Evolutionary conservation across 192 early-diverging fungal genomes (phyloP).

Genomic region (Phycomyces blakesleeanus): DNA sequence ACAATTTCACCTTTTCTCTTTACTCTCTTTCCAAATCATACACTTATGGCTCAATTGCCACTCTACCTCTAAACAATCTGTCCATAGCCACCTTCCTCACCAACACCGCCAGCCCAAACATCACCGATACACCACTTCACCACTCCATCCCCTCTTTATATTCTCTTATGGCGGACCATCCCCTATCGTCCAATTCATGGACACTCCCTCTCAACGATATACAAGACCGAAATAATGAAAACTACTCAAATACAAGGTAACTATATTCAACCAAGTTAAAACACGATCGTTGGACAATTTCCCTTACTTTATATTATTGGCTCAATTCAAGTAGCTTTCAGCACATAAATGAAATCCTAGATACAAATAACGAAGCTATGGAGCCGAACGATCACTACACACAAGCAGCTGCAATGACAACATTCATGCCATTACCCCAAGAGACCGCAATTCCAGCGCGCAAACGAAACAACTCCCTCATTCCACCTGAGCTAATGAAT

Average conservation of each 20-base stretch:
- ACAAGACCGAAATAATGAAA: not conserved
- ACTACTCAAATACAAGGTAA: not conserved
- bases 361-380: not conserved
- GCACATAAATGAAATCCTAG: not conserved
- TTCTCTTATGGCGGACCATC: not conserved
- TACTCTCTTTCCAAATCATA: not conserved
- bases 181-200: not conserved
- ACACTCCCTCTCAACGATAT: not conserved
- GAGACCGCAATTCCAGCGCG: slow-evolving; percentile 3
- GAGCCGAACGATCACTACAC: not conserved
- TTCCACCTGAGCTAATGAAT: slow-evolving; percentile 14
- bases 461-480: slow-evolving; percentile 15
- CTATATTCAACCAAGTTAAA: not conserved
- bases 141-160: not conserved
- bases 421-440: slow-evolving; percentile 11
- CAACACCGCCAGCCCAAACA: not conserved
- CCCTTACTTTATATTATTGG: not conserved
- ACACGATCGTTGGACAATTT: too few relatives aligned
- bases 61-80: not conserved
- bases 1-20: not conserved
- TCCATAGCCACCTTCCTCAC: not conserved
- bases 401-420: not conserved
- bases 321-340: not conserved
- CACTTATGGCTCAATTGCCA: not conserved
- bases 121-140: too few relatives aligned